Evolutionary conservation across 23 red algal genomes (phyloP).

Genomic region (Gracilariopsis chorda): DNA sequence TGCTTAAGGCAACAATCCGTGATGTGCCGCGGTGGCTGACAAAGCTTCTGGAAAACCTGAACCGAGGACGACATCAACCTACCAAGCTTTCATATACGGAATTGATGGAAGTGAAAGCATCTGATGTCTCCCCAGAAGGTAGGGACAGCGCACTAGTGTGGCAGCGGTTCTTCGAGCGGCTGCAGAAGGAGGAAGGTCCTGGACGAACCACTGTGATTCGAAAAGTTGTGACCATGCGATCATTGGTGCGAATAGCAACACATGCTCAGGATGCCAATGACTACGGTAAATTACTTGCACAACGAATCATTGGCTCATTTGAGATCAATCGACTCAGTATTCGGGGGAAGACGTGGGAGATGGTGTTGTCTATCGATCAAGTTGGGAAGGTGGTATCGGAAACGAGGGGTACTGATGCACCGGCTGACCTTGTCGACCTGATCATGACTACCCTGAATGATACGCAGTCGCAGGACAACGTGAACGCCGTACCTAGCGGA

Average conservation of each 20-base stretch:
- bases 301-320: not conserved
- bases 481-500: not conserved
- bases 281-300: not conserved
- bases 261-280: not conserved
- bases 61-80: not conserved
- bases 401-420: not conserved
- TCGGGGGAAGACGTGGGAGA: not conserved
- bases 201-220: not conserved
- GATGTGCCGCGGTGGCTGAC: constrained; percentile 3
- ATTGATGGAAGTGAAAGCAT: not conserved
- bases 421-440: not conserved
- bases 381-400: not conserved
- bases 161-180: not conserved
- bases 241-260: not conserved
- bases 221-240: not conserved
- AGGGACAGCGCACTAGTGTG: not conserved
- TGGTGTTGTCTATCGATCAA: not conserved
- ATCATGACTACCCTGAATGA: not conserved
- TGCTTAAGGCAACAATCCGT: not conserved
- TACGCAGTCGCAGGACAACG: not conserved
- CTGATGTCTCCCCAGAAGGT: not conserved
- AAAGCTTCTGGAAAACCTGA: not conserved
- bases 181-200: not conserved
- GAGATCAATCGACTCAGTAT: not conserved
- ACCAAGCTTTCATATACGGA: not conserved